Base-by-base conservation (phyloP, 148 eudicot genomes). In the Oxyria digyna region DNA sequence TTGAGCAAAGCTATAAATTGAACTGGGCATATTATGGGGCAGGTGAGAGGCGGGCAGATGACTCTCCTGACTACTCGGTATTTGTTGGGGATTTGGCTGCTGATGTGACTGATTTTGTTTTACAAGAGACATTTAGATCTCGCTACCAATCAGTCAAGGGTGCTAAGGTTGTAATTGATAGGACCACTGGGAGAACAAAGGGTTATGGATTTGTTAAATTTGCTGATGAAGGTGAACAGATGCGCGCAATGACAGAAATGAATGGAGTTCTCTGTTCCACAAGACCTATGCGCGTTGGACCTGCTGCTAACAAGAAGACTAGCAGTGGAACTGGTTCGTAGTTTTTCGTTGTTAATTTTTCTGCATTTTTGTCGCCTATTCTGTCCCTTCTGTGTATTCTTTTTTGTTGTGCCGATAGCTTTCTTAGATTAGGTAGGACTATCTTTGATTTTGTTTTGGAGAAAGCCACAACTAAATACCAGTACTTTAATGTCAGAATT, bases 201-300 rank as follows among this genome's bases (percentile, higher is more conserved):
- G 97, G 99, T 62, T 94, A 87, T 77, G 99, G 99, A 27, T 94
- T 94, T 84, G 99, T 94, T 27, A 83, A 81, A 68, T 91, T 94
- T 72, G 83, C 82, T 7, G 99, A 94, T 81, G 99, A 94, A 76
- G 75, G 80, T 71, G 97, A 94, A 72, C 92, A 88, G 72, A 0
- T 80, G 21, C 96, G 87, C 64, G 99, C 99, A 15, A 94, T 94
- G 96, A 70, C 83, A 24, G 99, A 94, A 80, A 94, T 94, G 99
- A 91, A 94, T 83, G 96, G 97, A 42, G 79, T 70, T 71, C 76
- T 81, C 64, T 88, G 96, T 67, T 85, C 92, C 38, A 92, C 84
- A 35, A 89, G 96, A 71, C 82, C 97, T 42, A 90, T 94, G 99
- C 90, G 99, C 43, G 78, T 88, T 75, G 99, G 99, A 54, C 82